Evolutionary conservation across 495 filamentous ascomycete species (phyloP), one percentile per base, ranked within the genome.

Genomic region (Penicillium pulvis): DNA sequence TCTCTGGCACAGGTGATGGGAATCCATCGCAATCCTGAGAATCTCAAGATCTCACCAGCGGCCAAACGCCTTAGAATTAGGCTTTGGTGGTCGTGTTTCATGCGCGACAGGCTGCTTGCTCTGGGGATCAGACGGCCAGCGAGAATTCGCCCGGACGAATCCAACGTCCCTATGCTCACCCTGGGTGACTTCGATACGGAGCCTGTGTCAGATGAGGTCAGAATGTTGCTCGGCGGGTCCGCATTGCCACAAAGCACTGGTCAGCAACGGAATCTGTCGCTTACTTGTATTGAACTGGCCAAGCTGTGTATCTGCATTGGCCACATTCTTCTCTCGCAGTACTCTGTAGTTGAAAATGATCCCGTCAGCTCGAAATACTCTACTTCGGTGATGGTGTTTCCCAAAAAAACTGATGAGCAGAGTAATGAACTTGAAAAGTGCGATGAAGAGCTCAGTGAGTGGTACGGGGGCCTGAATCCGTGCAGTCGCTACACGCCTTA

Each of bases 51-150:
- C 3, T 31, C 30, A 31, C 30, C 30, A 31, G 9, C 30, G 2
- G 30, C 30, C 30, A 31, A 31, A 31, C 3, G 30, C 30, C 30
- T 31, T 31, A 31, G 90, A 90, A 95, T 92, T 71, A 79, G 91
- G 30, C 91, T 97, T 55, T 97, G 92, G 92, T 96, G 92, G 92
- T 92, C 89, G 47, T 91, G 88, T 55, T 94, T 93, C 64, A 94
- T 93, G 81, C 85, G 91, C 44, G 92, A 97, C 72, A 89, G 90
- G 42, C 73, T 95, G 33, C 88, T 97, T 56, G 92, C 92, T 6
- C 71, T 96, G 24, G 92, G 92, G 35, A 95, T 96, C 91, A 83
- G 92, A 51, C 83, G 92, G 58, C 92, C 91, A 10, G 93, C 90
- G 58, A 79, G 91, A 44, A 90, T 96, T 71, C 93, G 94, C 79